These are phyloP conservation scores for Pseudonitzschia multiseries DNA, from an alignment of 108 stramenopile species.

Conservation along the genomic window DNA sequence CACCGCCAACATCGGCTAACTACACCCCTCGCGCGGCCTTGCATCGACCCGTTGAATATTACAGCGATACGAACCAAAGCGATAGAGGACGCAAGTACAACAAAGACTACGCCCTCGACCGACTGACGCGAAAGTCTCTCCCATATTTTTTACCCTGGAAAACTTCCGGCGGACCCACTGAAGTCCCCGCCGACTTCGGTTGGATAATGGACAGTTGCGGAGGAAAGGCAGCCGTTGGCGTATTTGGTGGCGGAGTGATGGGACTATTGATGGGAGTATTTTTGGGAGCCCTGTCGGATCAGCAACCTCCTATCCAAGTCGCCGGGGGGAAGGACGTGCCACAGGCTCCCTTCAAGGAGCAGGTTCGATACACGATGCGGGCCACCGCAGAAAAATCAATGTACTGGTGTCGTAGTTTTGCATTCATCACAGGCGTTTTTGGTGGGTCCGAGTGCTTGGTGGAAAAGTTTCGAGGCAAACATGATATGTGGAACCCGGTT, in stretches of 20 bases:
- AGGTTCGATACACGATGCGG: conserved; percentile 69
- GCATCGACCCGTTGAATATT: conserved; percentile 50
- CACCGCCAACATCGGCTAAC: conserved; percentile 46
- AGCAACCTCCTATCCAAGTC: conserved; percentile 84
- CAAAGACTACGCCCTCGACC: conserved; percentile 34
- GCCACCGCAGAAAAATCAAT: conserved; percentile 84
- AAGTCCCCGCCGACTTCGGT: conserved; percentile 80
- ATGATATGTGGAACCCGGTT: conserved; percentile 92
- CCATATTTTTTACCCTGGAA: conserved; percentile 77
- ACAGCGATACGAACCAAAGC: conserved; percentile 10
- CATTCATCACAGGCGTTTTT: conserved; percentile 92
- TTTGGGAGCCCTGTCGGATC: conserved; percentile 84
- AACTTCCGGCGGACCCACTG: conserved; percentile 47
- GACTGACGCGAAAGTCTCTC: conserved; percentile 53
- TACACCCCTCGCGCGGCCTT: conserved; percentile 68
- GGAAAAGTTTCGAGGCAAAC: conserved; percentile 91
- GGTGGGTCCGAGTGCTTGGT: conserved; percentile 88
- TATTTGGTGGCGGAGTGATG: conserved; percentile 84
- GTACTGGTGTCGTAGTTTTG: conserved; percentile 90
- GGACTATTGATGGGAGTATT: conserved; percentile 90
- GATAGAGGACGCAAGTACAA: neutral
- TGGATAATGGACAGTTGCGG: conserved; percentile 85
- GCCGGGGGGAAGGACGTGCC: conserved; percentile 85
- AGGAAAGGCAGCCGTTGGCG: conserved; percentile 82
- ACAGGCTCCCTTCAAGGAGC: conserved; percentile 83